Evolutionary conservation across 768 basidiomycete genomes (phyloP), one percentile per base, ranked within the genome.

Genomic region (Ramaria rubella): DNA sequence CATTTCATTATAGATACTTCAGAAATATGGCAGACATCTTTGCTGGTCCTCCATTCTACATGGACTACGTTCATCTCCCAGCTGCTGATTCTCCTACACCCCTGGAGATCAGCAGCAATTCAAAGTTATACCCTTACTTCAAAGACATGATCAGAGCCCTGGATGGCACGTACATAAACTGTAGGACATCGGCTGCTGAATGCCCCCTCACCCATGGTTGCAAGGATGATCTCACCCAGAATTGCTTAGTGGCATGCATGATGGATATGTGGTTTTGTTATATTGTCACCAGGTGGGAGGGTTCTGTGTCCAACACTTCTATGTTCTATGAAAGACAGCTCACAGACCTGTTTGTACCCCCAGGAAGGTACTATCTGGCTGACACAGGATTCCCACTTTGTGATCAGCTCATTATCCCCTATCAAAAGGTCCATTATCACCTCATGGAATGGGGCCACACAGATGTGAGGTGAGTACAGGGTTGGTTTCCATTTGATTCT

Each of bases 81-180:
- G 42, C 58, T 27, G 43, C 14, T 3, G 29, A 58, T 31, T 52
- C 54, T 48, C 59, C 63, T 2, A 46, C 64, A n/a, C 66, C 67
- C 29, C 12, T 46, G 0, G 57, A 62, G 9, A 72, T 75, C n/a
- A 14, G 1, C 0, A n/a, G 61, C 33, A 66, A 73, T 54, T 60
- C 67, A n/a, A 65, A 68, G 46, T 64, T 69, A n/a, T 73, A 52
- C 54, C 74, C 70, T 0, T 74, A 59, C 54, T 73, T 76, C 51
- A 43, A 56, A 29, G 58, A 65, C 30, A 70, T 62, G 64, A 68
- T 12, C 65, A n/a, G n/a, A n/a, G n/a, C n/a, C n/a, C n/a, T n/a
- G n/a, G n/a, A n/a, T n/a, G n/a, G n/a, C n/a, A n/a, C 62, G n/a
- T 59, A 63, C 26, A 64, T 70, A 21, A 4, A 54, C 29, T 61